phyloP scores from a whole-genome alignment of 140 eudicot species.

The Anethum foeniculum region DNA sequence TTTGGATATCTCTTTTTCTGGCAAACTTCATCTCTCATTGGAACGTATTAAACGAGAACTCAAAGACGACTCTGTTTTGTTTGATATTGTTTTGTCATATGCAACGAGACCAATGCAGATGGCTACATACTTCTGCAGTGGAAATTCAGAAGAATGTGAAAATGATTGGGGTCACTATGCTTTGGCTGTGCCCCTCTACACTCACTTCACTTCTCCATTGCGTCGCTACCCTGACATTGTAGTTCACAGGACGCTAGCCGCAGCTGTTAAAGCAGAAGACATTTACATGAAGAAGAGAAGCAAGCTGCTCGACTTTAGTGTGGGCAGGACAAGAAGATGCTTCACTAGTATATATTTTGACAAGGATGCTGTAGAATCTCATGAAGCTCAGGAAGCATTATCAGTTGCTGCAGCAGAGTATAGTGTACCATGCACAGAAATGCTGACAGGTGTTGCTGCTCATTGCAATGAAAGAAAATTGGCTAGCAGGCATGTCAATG shows the following conservation, averaged over 20 bases:
- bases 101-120: constrained; percentile 90
- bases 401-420: constrained; percentile 46
- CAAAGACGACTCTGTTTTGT: constrained; percentile 53
- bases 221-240: constrained; percentile 87
- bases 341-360: constrained; percentile 48
- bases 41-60: constrained; percentile 49
- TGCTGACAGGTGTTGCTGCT: constrained; percentile 59
- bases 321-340: constrained; percentile 34
- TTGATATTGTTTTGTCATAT: constrained; percentile 59
- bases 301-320: constrained; percentile 12
- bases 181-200: constrained; percentile 80
- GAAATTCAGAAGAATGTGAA: constrained; percentile 39
- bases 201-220: constrained; percentile 90
- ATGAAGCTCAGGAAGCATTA: constrained; percentile 51
- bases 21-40: constrained; percentile 51
- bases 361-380: constrained; percentile 36
- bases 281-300: constrained; percentile 27
- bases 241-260: constrained; percentile 79
- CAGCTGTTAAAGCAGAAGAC: constrained; percentile 71
- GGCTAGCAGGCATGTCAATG: constrained; percentile 79
- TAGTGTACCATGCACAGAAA: constrained; percentile 37
- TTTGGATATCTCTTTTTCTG: constrained; percentile 60
- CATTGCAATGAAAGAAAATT: constrained; percentile 67
- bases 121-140: constrained; percentile 76
- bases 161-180: constrained; percentile 65